These are phyloP conservation scores for Dalbergia cochinchinensis DNA, from an alignment of 306 rosid species.

Conservation along the genomic window DNA sequence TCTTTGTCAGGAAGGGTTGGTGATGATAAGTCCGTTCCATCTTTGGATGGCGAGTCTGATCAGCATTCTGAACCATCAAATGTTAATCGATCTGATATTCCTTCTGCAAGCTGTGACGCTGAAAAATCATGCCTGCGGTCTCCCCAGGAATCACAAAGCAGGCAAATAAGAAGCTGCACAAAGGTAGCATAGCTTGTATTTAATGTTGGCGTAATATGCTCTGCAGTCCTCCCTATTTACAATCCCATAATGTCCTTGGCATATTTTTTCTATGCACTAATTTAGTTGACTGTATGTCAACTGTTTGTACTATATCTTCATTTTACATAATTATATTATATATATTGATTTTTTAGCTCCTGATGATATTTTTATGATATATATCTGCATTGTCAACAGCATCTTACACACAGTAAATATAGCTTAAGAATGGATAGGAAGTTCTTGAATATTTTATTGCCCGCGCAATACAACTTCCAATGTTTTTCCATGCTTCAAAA, in stretches of 20 bases:
- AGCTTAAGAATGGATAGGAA: conserved; percentile 2
- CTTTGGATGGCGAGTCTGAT: conserved; percentile 79
- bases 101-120: conserved; percentile 91
- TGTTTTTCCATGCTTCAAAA: conserved; percentile 11
- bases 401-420: conserved; percentile 8
- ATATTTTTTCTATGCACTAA: conserved; percentile 24
- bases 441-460: conserved; percentile 13
- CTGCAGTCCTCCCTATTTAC: conserved; percentile 1
- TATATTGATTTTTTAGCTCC: conserved; percentile 15
- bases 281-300: conserved; percentile 4
- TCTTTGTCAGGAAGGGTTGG: conserved; percentile 60
- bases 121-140: conserved; percentile 89
- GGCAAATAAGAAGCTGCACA: conserved; percentile 97
- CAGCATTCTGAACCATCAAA: conserved; percentile 93
- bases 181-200: conserved; percentile 68
- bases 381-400: conserved; percentile 6
- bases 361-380: conserved; percentile 22
- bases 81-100: conserved; percentile 75
- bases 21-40: conserved; percentile 60
- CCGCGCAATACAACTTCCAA: conserved; percentile 19
- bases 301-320: conserved; percentile 16
- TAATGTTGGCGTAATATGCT: not conserved
- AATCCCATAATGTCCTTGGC: conserved; percentile 18
- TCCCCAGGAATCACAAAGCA: conserved; percentile 83
- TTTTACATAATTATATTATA: conserved; percentile 14